phyloP scores from a whole-genome alignment of 345 rosid species.

The Reutealis trisperma region DNA sequence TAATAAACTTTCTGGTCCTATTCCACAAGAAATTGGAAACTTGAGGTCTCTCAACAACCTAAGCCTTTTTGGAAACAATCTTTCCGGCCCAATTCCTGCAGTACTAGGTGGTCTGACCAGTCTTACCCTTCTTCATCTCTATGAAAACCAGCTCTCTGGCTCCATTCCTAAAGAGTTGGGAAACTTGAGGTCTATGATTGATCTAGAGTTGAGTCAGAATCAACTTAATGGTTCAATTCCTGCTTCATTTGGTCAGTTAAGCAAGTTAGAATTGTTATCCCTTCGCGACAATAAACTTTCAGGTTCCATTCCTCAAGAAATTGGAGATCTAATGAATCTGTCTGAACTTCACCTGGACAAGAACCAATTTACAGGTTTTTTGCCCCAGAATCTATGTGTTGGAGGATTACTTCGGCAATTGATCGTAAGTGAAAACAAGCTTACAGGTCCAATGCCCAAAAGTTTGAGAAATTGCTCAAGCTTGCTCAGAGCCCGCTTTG shows the following conservation, averaged over 20 bases:
- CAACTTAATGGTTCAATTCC: constrained; percentile 14
- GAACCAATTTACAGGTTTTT: constrained; percentile 23
- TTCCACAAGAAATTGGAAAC: constrained; percentile 13
- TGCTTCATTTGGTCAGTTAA: background rate
- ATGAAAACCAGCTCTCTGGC: background rate
- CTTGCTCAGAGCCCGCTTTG: constrained; percentile 28
- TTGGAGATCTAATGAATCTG: constrained; percentile 1
- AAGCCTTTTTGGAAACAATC: too few relatives aligned
- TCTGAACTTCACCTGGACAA: background rate
- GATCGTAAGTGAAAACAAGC: background rate
- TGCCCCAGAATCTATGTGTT: constrained; percentile 27
- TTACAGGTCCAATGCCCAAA: constrained; percentile 34
- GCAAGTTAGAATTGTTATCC: background rate
- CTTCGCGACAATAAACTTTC: constrained; percentile 22
- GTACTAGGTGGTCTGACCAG: too few relatives aligned
- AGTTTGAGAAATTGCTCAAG: constrained; percentile 34
- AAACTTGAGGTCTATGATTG: background rate
- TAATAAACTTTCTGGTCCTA: background rate
- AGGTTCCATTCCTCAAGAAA: constrained; percentile 27
- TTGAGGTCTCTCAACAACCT: constrained; percentile 15
- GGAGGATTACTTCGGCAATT: constrained; percentile 6
- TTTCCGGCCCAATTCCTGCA: too few relatives aligned
- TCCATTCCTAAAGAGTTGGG: constrained; percentile 22
- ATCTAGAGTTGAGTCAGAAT: background rate
- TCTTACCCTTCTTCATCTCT: too few relatives aligned